Percentiles rank a stretch among this genome's conserved stretches.
These are phyloP conservation scores for Leccinum disarticulatum DNA, from an alignment of 768 basidiomycete species.

Conservation along the genomic window DNA sequence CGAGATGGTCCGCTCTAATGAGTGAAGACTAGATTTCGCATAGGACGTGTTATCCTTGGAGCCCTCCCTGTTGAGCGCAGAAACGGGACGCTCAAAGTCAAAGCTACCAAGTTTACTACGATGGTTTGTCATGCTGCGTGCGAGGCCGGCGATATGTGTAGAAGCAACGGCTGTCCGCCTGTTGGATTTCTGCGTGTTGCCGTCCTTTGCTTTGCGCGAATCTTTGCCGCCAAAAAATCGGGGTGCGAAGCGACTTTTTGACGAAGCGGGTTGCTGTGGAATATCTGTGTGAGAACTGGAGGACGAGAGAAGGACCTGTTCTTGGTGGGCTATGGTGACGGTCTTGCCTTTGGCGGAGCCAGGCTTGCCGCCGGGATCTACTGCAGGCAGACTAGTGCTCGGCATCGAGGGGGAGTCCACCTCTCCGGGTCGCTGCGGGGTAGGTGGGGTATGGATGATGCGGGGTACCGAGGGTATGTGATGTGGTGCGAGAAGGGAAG, in stretches of 20 bases:
- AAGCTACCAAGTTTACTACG: constrained; percentile 69
- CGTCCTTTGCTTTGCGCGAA: constrained; percentile 18
- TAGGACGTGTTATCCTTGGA: constrained; percentile 7
- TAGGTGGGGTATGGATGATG: constrained; percentile 39
- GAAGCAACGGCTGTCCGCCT: constrained; percentile 14
- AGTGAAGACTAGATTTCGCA: constrained; percentile 16
- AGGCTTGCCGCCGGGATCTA: constrained; percentile 15
- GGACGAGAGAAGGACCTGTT: constrained; percentile 28
- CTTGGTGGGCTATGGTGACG: constrained; percentile 21
- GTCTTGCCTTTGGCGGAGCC: constrained; percentile 11
- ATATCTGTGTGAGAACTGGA: constrained; percentile 19
- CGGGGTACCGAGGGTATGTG: constrained; percentile 27
- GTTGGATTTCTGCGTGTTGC: constrained; percentile 27
- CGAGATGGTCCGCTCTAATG: constrained; percentile 28
- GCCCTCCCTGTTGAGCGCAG: constrained; percentile 31
- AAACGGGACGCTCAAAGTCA: constrained; percentile 71
- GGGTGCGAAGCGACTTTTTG: constrained; percentile 32
- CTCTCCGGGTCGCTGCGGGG: constrained; percentile 31
- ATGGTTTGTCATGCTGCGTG: constrained; percentile 36
- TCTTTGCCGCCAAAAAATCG: constrained; percentile 32
- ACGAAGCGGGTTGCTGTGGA: not conserved
- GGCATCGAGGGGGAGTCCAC: constrained; percentile 9
- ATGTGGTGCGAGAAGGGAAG: constrained; percentile 32
- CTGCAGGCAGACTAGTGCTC: constrained; percentile 3
- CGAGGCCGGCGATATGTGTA: constrained; percentile 5